Evolutionary conservation across 1,284 basidiomycete species (phyloP), one percentile per base, ranked within the genome.

Genomic region (Mrakiaceae sp.): DNA sequence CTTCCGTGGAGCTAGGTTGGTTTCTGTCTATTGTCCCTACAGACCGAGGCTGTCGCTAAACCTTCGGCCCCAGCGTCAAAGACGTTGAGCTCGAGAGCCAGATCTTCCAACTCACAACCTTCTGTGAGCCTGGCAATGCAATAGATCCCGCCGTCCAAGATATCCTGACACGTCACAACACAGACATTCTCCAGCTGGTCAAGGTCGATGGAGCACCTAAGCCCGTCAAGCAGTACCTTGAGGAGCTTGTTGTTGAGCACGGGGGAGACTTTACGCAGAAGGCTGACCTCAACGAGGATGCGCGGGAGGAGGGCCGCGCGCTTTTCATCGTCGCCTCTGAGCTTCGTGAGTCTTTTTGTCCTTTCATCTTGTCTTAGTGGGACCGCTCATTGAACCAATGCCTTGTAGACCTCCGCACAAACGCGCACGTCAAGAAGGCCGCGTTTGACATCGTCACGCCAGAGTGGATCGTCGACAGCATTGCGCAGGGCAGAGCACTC

Each of bases 401-500:
- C 68, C 70, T 27, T 16, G 63, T 62, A 48, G 57, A 51, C 1
- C 46, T 51, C 6, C 10, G 9, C 4, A 64, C 52, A 6, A 55
- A 64, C n/a, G 43, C 62, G 58, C 5, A 64, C 58, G 74, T 72
- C 47, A 70, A 72, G 52, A 74, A 75, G 49, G 74, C 73, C 0
- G 69, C 86, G 67, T 86, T 83, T 65, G 87, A 90, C 71, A 81
- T 94, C 59, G 77, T 95, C 64, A 84, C 81, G 63, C 88, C 92
- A 0, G 76, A 81, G 46, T 96, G 91, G 90, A 79, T 96, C 59
- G 73, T 80, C 55, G 88, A 91, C 70, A 90, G 85, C n/a, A 80
- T 93, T 54, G 78, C 80, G 3, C 77, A 79, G 44, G 80, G 79
- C 12, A 76, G 81, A 63, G 75, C 79, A 12, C 72, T 84, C 11